These are phyloP conservation scores for Clitopilus hobsonii DNA, from an alignment of 768 basidiomycete genomes.

Conservation along the genomic window DNA sequence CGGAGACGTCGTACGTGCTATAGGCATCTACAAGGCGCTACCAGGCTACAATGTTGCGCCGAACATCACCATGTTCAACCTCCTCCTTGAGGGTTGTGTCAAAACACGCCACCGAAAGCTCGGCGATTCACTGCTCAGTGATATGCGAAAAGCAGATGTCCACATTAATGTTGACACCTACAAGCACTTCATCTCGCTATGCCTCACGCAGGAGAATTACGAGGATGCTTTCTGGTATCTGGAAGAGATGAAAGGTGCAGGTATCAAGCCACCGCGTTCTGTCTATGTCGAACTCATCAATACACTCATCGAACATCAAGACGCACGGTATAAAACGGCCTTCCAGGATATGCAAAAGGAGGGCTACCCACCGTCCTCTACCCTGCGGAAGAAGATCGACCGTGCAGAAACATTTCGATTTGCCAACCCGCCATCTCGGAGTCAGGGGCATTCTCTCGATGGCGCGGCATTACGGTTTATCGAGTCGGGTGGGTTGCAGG, in stretches of 20 bases:
- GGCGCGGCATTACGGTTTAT: conserved; percentile 25
- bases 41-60: conserved; percentile 51
- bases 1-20: conserved; percentile 69
- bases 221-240: conserved; percentile 88
- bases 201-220: conserved; percentile 66
- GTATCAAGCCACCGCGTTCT: conserved; percentile 43
- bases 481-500: conserved; percentile 24
- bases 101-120: conserved; percentile 54
- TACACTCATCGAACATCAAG: conserved; percentile 51
- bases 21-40: conserved; percentile 70
- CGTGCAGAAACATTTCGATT: background rate
- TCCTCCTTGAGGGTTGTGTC: conserved; percentile 64
- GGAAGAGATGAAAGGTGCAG: conserved; percentile 77
- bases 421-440: background rate
- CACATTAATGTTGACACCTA: conserved; percentile 59
- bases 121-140: conserved; percentile 61
- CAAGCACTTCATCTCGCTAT: conserved; percentile 62
- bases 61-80: conserved; percentile 62
- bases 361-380: conserved; percentile 36
- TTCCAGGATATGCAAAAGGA: conserved; percentile 66
- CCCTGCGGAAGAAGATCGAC: conserved; percentile 7
- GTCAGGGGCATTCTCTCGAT: conserved; percentile 12
- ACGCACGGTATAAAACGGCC: conserved; percentile 60
- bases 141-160: conserved; percentile 57
- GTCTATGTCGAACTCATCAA: conserved; percentile 59